Base-by-base conservation (phyloP, 108 stramenopile species). In the Conticribra weissflogii region DNA sequence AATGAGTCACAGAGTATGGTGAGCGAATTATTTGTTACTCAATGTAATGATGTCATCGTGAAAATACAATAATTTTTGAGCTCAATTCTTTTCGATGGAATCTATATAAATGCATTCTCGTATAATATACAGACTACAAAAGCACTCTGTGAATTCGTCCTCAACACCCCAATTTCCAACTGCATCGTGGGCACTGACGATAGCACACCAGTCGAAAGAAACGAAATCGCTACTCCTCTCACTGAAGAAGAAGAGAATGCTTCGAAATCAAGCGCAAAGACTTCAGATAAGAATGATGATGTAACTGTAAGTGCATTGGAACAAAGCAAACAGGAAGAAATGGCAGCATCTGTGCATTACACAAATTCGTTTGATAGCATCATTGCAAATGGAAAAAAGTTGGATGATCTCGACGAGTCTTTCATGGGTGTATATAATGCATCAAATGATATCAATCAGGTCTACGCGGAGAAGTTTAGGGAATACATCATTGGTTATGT, bases 111-210 rank as follows among this genome's bases (percentile, higher is more conserved):
- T 51, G 12, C 16, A 5, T 5, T 51, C 50, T 19, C 19, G 19
- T 5, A 51, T 19, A 51, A 51, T n/a, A n/a, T n/a, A n/a, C n/a
- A n/a, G 50, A 21, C 50, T 18, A 51, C 19, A 51, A 51, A 17
- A 51, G 50, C 50, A 51, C 16, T 51, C 4, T 51, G 50, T 16
- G 50, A 51, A 3, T 51, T 51, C 16, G 4, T 51, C 3, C 12
- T 51, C 4, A 51, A 51, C 50, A 51, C 50, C 19, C 50, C 50
- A 51, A 51, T 51, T 19, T 51, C 50, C 4, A 51, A 51, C 17
- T 51, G 50, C 19, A 51, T 51, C 9, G 18, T 51, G 4, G 50
- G 50, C 19, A 51, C 50, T 16, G 16, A 51, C 19, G 18, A 51
- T 21, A 19, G 50, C 16, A 9, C 50, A 4, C 16, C 16, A 51